Conservation (phyloP, 371 early-diverging fungal species). For the Conidiobolus incongruus region DNA sequence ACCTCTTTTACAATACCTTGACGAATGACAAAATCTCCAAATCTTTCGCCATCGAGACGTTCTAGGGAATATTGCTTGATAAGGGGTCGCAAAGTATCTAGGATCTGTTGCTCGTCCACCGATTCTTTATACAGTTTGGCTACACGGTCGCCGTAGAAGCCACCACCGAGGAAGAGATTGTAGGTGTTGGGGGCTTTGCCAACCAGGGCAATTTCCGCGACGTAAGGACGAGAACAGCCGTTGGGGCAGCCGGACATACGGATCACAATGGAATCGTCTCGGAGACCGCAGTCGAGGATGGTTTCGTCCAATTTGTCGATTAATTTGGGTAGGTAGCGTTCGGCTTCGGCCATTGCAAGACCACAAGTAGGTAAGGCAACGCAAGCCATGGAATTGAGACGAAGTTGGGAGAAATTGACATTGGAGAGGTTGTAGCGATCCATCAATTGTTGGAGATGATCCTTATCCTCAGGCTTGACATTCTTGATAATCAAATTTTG, state of each 20-base stretch:
- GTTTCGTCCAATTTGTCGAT: constrained; percentile 49
- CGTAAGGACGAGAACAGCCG: constrained; percentile 82
- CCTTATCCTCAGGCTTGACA: constrained; percentile 42
- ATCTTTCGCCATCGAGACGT: constrained; percentile 47
- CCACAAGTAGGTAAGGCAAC: constrained; percentile 85
- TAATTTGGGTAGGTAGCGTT: constrained; percentile 74
- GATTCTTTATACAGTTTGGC: constrained; percentile 76
- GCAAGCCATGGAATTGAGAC: constrained; percentile 83
- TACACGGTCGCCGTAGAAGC: constrained; percentile 60
- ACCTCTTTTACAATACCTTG: constrained; percentile 66
- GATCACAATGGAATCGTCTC: constrained; percentile 70
- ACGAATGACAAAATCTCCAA: constrained; percentile 87
- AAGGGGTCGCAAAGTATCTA: constrained; percentile 45
- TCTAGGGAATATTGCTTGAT: constrained; percentile 56
- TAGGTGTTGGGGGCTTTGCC: constrained; percentile 85
- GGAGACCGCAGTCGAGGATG: constrained; percentile 54
- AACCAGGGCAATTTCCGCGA: constrained; percentile 84
- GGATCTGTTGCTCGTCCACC: constrained; percentile 65
- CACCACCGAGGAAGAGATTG: constrained; percentile 87
- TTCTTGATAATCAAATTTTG: constrained; percentile 67
- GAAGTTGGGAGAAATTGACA: constrained; percentile 45
- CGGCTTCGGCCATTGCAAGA: constrained; percentile 88
- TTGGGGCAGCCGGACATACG: constrained; percentile 95
- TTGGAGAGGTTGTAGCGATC: constrained; percentile 53
- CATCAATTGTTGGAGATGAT: constrained; percentile 40